Base-by-base conservation (phyloP, 179 eudicot genomes). In the Beta lomatogona region DNA sequence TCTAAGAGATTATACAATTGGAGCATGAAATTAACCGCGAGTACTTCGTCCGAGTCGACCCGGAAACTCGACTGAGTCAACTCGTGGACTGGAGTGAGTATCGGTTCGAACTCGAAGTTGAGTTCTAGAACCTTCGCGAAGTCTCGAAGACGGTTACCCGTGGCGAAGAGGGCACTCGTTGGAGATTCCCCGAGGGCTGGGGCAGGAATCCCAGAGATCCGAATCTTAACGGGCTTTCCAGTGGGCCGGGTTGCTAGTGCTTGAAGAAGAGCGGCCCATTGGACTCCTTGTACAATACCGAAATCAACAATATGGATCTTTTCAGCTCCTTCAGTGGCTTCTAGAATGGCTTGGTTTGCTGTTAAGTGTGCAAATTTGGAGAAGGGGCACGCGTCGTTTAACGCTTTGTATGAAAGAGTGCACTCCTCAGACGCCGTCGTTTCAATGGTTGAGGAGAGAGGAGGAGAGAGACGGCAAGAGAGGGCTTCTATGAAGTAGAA, bases 151-250 rank as follows among this genome's bases (percentile, higher is more conserved):
- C 97, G 91, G 7, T 96, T 94, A 0, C 97, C 98, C 2, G 97
- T 94, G 4, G 98, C 94, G 4, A 57, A 58, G 1, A 96, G 82
- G 19, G 89, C 81, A 0, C 83, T 77, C 0, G 82, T 79, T 0
- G 90, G 96, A 18, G 87, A 84, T 3, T 80, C 55, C 1, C 98
- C 99, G 7, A 92, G 84, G 0, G 82, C 88, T 71, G 84, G 90
- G 1, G 99, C 98, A 0, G 98, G 98, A 10, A 96, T 91, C 18
- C 97, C 97, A 1, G 98, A 96, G 65, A 96, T 92, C 65, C 99
- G 89, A 25, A 96, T 86, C 50, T 74, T 54, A 0, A 84, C 83
- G 28, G 99, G 99, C 73, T 92, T 96, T 0, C 99, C 99, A 25
- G 85, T 80, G 28, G 97, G 88, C 21, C 97, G 89, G 74, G 98